Conservation (phyloP, 1,284 basidiomycete species). For the Leccinum fuscescens region DNA sequence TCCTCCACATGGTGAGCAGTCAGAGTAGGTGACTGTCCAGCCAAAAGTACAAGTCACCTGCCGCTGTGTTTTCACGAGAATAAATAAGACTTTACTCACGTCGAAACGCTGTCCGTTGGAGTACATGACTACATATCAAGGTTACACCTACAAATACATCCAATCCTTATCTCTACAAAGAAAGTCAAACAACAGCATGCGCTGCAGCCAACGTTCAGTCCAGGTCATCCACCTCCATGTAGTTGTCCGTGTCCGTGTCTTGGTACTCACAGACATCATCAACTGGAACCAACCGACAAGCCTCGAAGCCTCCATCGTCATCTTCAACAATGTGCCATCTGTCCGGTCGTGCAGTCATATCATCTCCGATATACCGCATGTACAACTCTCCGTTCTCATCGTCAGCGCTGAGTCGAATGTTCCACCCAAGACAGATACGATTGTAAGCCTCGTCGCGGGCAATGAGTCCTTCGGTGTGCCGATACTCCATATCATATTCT, state of each 20-base stretch:
- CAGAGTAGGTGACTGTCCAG: background rate
- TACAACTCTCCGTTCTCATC: slow-evolving; percentile 53
- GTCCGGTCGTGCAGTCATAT: slow-evolving; percentile 48
- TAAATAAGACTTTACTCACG: too few relatives aligned
- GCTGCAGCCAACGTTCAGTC: slow-evolving; percentile 7
- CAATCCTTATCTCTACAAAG: background rate
- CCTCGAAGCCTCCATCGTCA: slow-evolving; percentile 40
- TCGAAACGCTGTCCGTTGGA: background rate
- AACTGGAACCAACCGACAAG: slow-evolving; percentile 45
- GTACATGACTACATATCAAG: slow-evolving; percentile 5
- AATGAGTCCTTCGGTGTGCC: slow-evolving; percentile 50
- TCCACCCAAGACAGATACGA: slow-evolving; percentile 63
- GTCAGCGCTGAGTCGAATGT: slow-evolving; percentile 47
- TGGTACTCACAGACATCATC: slow-evolving; percentile 45
- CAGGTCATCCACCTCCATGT: slow-evolving; percentile 29
- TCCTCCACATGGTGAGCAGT: background rate
- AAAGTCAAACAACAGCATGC: background rate
- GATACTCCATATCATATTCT: slow-evolving; percentile 53
- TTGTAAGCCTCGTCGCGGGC: slow-evolving; percentile 40
- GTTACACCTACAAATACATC: slow-evolving; percentile 11
- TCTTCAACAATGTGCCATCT: slow-evolving; percentile 47
- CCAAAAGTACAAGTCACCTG: background rate
- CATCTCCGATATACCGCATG: slow-evolving; percentile 47
- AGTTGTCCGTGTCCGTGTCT: slow-evolving; percentile 56
- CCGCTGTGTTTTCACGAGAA: too few relatives aligned